Percentiles rank a stretch among this genome's conserved stretches.
phyloP scores from a whole-genome alignment of 495 filamentous ascomycete genomes.

The Annulohypoxylon nitens region DNA sequence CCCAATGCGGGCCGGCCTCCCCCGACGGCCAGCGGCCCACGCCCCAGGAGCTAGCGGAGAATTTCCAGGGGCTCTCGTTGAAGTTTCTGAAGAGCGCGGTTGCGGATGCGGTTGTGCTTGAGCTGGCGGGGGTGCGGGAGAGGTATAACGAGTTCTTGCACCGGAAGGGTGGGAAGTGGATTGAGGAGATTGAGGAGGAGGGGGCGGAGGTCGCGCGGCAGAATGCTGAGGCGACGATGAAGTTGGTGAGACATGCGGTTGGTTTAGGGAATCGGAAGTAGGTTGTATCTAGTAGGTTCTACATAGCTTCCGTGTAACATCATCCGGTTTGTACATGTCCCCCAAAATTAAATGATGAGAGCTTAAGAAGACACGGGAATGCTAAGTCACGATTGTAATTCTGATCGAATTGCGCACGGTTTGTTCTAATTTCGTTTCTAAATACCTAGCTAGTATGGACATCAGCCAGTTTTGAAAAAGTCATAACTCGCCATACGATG shows the following conservation, averaged over 20 bases:
- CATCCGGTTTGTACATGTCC: background rate
- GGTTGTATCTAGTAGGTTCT: background rate
- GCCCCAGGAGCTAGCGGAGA: constrained; percentile 68
- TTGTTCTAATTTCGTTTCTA: background rate
- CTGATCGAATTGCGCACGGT: background rate
- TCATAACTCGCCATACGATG: background rate
- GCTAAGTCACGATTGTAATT: background rate
- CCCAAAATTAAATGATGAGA: background rate
- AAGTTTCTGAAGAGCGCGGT: constrained; percentile 75
- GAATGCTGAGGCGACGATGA: constrained; percentile 78
- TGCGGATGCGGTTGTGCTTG: constrained; percentile 63
- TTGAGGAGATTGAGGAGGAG: constrained; percentile 70
- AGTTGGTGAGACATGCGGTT: constrained; percentile 68
- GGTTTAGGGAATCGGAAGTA: constrained; percentile 62
- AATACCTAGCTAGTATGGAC: background rate
- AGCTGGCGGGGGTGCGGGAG: constrained; percentile 71
- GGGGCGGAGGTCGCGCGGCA: constrained; percentile 71
- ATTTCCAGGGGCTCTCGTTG: constrained; percentile 65
- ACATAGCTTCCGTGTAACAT: background rate
- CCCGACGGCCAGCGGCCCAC: constrained; percentile 57
- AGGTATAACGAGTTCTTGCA: constrained; percentile 67
- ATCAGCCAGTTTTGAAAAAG: background rate
- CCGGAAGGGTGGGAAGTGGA: constrained; percentile 60
- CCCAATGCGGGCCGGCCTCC: constrained; percentile 57
- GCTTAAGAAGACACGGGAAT: background rate